A percentile compares a stretch with the other conserved stretches of the same genome.
phyloP scores from a whole-genome alignment of 2,329 filamentous ascomycete species.

The Colletotrichum godetiae region DNA sequence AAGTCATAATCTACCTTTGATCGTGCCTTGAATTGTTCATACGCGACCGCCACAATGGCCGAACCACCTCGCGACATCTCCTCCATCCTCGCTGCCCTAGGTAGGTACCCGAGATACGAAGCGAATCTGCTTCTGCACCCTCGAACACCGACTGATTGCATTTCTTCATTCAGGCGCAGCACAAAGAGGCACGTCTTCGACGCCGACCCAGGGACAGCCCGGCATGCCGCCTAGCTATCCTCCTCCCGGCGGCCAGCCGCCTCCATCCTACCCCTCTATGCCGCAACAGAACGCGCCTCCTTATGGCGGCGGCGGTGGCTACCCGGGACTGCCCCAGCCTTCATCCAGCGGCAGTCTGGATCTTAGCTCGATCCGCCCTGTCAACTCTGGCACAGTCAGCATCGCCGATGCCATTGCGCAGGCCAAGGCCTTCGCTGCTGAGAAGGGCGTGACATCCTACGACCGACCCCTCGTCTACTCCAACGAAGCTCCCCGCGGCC shows the following conservation, averaged over 20 bases:
- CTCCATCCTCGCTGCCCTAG: slow-evolving; percentile 61
- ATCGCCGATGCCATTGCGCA: slow-evolving; percentile 87
- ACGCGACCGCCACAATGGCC: slow-evolving; percentile 45
- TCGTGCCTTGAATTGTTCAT: background rate
- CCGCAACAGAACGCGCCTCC: slow-evolving; percentile 49
- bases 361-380: slow-evolving; percentile 81
- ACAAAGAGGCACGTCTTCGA: slow-evolving; percentile 55
- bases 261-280: slow-evolving; percentile 48
- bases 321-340: slow-evolving; percentile 70
- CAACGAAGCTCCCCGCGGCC: slow-evolving; percentile 46
- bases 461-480: slow-evolving; percentile 64
- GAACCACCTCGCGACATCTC: slow-evolving; percentile 55
- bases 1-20: background rate
- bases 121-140: slow-evolving; percentile 16
- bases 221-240: slow-evolving; percentile 51
- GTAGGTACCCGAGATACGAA: slow-evolving; percentile 47
- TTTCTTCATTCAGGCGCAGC: slow-evolving; percentile 48
- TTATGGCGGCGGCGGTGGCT: slow-evolving; percentile 51
- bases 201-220: slow-evolving; percentile 55
- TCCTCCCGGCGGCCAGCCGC: slow-evolving; percentile 49
- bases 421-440: slow-evolving; percentile 83
- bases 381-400: slow-evolving; percentile 83
- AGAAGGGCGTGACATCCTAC: slow-evolving; percentile 77
- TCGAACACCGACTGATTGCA: slow-evolving; percentile 30
- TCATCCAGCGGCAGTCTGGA: slow-evolving; percentile 82